Base-by-base conservation (phyloP, 495 filamentous ascomycete species). In the Pyrenula massariospora region DNA sequence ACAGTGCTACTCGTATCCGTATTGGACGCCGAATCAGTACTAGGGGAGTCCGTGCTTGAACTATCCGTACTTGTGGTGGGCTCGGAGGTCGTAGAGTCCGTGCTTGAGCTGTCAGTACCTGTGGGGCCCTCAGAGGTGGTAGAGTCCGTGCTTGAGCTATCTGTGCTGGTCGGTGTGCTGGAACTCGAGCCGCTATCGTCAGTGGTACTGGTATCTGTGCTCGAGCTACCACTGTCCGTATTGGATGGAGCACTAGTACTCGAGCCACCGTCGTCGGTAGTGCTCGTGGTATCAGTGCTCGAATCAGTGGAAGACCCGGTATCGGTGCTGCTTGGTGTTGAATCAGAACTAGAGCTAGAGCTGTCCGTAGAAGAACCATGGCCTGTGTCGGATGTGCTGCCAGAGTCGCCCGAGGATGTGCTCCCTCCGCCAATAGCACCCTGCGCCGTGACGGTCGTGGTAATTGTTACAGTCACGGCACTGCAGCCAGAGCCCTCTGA, bases 181-280 rank as follows among this genome's bases (percentile, higher is more conserved):
- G 79, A 85, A 69, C 92, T 94, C 2, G 87, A 77, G 24, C 73
- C 73, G 24, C 89, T 86, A 63, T 77, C 86, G 25, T 79, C 70
- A 62, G 83, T 83, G 64, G 92, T 91, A 21, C 71, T 70, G 31
- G 75, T 67, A 53, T 78, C 81, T 65, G 71, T 72, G 56, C 78
- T 42, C 15, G 31, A 42, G n/a, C n/a, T n/a, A n/a, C n/a, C n/a
- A n/a, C n/a, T n/a, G n/a, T n/a, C n/a, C n/a, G n/a, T n/a, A n/a
- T n/a, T n/a, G n/a, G n/a, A n/a, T n/a, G n/a, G n/a, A n/a, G n/a
- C n/a, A 42, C 31, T 15, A 15, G 31, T 42, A 42, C 8, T 15
- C 5, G 31, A 42, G 15, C 15, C 15, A 42, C 31, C 15, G 31
- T 42, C 31, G 15, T 15, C 15, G 8, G 31, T 42, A 42, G 31